A percentile compares a stretch with the other conserved stretches of the same genome.
phyloP scores from a whole-genome alignment of 1,284 basidiomycete genomes.

The Moniliophthora roreri region DNA sequence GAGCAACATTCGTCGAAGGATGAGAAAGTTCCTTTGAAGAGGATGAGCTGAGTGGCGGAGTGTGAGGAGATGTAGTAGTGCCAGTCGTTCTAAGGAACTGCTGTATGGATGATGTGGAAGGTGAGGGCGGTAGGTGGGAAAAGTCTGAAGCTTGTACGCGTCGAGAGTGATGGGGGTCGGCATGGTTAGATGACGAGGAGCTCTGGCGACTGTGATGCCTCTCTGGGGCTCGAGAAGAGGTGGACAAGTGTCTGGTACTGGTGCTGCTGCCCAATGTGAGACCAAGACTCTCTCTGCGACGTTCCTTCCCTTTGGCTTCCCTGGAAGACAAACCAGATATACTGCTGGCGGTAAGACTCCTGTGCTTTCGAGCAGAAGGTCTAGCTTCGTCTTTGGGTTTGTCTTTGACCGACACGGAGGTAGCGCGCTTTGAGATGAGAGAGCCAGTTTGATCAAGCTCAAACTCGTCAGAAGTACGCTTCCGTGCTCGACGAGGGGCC shows the following conservation, averaged over 20 bases:
- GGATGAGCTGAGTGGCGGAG: slow-evolving; percentile 40
- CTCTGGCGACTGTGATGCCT: slow-evolving; percentile 60
- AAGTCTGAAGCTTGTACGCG: slow-evolving; percentile 75
- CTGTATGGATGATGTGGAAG: slow-evolving; percentile 82
- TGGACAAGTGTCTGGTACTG: slow-evolving; percentile 29
- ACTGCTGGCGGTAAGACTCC: slow-evolving; percentile 62
- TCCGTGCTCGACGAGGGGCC: slow-evolving; percentile 59
- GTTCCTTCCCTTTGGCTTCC: slow-evolving; percentile 54
- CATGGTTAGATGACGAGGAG: slow-evolving; percentile 62
- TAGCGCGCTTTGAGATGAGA: slow-evolving; percentile 51
- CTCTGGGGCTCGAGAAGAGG: slow-evolving; percentile 33
- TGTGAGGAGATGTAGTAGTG: slow-evolving; percentile 42
- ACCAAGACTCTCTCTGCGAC: slow-evolving; percentile 62
- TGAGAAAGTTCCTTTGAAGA: slow-evolving; percentile 48
- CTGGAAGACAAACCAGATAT: slow-evolving; percentile 35
- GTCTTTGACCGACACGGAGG: slow-evolving; percentile 34
- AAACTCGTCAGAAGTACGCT: slow-evolving; percentile 81
- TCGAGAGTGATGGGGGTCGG: slow-evolving; percentile 50
- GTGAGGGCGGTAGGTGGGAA: slow-evolving; percentile 86
- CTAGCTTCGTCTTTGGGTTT: slow-evolving; percentile 51
- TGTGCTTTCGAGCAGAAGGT: slow-evolving; percentile 61
- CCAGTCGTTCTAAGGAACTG: slow-evolving; percentile 71
- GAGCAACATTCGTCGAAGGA: slow-evolving; percentile 67
- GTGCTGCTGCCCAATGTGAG: slow-evolving; percentile 41
- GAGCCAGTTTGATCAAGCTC: slow-evolving; percentile 70